Base-by-base conservation (phyloP, 371 early-diverging fungal species). In the Zopfochytrium polystomum region DNA sequence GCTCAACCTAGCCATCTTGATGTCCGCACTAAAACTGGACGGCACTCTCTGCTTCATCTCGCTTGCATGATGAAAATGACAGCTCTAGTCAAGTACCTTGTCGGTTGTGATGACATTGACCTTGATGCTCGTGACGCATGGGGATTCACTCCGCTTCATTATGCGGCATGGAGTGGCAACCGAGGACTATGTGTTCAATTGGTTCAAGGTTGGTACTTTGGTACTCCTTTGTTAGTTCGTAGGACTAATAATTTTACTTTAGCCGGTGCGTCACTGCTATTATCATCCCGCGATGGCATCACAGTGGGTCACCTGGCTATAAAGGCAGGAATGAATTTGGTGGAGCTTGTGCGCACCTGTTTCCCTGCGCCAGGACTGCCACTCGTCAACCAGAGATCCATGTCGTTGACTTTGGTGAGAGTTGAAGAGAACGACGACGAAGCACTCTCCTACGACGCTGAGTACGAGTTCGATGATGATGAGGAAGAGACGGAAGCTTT, bases 71-170 rank as follows among this genome's bases (percentile, higher is more conserved):
- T 78, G 51, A 72, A 77, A 5, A 81, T 82, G 81, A 64, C 70
- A 32, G 62, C 67, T 13, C 62, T 82, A 35, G 60, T 66, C 31
- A 67, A 70, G 43, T 75, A 70, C 65, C 46, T 75, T n/a, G 35
- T 75, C 15, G 67, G 68, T 23, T 45, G 55, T 7, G 62, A 52
- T 23, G 5, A 4, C n/a, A 31, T 48, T 22, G 43, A 49, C 1
- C 25, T 80, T 27, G 71, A 84, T 46, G 71, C 57, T 2, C 26
- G 49, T 2, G 84, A 84, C 57, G 44, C 59, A 23, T 74, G 67
- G 50, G 80, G 77, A 18, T 77, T 77, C 68, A 75, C 80, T 1
- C 68, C 84, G 11, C 48, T 82, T 58, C 82, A 81, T 62, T 75
- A 77, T 65, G 78, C 78, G 0, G 59, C 72, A 20, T 78, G 74